A percentile compares a stretch with the other conserved stretches of the same genome.
Conservation (phyloP, 2,329 filamentous ascomycete genomes). For the Trichoderma sp. region DNA sequence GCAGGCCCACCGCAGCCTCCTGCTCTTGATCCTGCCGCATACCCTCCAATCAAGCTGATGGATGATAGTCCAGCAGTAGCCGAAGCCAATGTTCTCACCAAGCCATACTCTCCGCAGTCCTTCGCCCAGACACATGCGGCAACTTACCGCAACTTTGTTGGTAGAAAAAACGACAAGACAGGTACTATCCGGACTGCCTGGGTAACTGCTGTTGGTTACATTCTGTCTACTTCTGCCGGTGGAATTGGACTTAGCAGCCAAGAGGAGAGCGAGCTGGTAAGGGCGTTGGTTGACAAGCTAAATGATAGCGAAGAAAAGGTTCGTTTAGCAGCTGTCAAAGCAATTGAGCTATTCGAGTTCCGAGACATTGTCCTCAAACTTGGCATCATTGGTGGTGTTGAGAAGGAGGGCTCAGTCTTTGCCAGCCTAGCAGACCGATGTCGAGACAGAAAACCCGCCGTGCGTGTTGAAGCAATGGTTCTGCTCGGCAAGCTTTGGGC, state of each 20-base stretch:
- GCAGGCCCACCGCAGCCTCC: conserved; percentile 76
- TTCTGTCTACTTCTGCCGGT: conserved; percentile 86
- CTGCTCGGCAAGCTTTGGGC: conserved; percentile 86
- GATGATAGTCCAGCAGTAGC: conserved; percentile 48
- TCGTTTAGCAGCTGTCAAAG: conserved; percentile 81
- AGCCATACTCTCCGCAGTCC: conserved; percentile 81
- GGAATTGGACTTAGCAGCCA: conserved; percentile 81
- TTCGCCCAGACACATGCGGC: conserved; percentile 78
- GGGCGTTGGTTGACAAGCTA: conserved; percentile 73
- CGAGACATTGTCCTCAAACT: conserved; percentile 79
- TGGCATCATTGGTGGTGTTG: conserved; percentile 70
- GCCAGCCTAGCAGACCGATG: conserved; percentile 81
- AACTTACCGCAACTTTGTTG: conserved; percentile 81
- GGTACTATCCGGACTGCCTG: conserved; percentile 79
- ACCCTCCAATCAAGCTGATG: conserved; percentile 69
- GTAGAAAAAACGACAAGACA: conserved; percentile 82
- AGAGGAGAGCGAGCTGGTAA: conserved; percentile 74
- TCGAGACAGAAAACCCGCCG: conserved; percentile 76
- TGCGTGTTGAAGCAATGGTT: conserved; percentile 84
- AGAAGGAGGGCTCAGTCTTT: conserved; percentile 73
- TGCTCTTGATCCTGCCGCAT: conserved; percentile 74
- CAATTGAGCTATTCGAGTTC: conserved; percentile 77
- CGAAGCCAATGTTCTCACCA: conserved; percentile 66
- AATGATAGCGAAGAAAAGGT: conserved; percentile 90
- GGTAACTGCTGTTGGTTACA: conserved; percentile 79